Base-by-base conservation (phyloP, 345 rosid genomes). In the Streptanthus diversifolius region DNA sequence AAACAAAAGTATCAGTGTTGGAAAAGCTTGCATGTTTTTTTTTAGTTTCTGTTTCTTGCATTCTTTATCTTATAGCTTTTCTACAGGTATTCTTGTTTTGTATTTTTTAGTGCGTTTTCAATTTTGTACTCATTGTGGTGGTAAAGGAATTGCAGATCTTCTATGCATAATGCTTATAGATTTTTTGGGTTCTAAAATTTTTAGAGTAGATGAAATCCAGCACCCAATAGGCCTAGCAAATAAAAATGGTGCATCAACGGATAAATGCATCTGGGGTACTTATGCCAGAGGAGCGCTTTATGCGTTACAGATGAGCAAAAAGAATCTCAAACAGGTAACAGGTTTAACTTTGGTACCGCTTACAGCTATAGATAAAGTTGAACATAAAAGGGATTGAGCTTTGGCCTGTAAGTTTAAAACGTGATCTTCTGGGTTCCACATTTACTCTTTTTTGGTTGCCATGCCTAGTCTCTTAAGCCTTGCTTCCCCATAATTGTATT, bases 281-380 rank as follows among this genome's bases (percentile, higher is more conserved):
- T 93, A 90, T 80, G 96, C 95, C 12, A 86, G 92, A 80, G 97
- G 97, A 74, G 98, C 97, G 1, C 69, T 84, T 57, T 89, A 83
- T 85, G 96, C 97, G 5, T 78, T 93, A 51, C 90, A 84, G 82
- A 84, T 71, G 52, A 82, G 80, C 67, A 89, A 90, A 54, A 75
- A 82, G 78, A 40, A 65, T 80, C 79, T 93, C 63, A 64, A 82
- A 52, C 86, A 84, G 92, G 98, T 92, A 71, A 65, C 11, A 13
- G 4, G 45, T 56, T 54, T 29, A 21, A 44, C 17, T 72, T 29
- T 58, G 51, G 19, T 10, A 18, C 56, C 7, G 6, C 27, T 68
- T 68, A 25, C 41, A 60, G 40, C 21, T 60, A 18, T 52, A 43
- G 67, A 56, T 52, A 55, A 47, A 47, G 35, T 63, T 76, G 45